Conservation (phyloP, 495 filamentous ascomycete species). For the Xylaria telfairii region DNA sequence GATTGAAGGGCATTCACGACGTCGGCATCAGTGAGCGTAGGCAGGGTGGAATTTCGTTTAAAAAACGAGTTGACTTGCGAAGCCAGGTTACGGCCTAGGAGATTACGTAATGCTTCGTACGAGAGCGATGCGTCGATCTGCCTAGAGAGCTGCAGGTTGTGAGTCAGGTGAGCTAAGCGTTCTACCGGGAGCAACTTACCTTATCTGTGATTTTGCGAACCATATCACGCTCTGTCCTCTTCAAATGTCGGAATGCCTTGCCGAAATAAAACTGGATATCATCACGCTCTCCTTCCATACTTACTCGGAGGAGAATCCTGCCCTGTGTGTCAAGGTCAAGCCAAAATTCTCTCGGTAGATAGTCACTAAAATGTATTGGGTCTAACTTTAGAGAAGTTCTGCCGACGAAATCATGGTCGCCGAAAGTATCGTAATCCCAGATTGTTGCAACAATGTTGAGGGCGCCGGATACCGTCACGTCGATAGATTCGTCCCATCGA, state of each 20-base stretch:
- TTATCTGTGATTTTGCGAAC: constrained; percentile 97
- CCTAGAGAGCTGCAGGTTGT: constrained; percentile 72
- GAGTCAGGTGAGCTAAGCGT: constrained; percentile 23
- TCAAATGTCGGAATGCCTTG: constrained; percentile 92
- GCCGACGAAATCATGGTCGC: constrained; percentile 97
- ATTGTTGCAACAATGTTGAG: constrained; percentile 95
- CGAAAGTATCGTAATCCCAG: constrained; percentile 98
- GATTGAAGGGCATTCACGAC: constrained; percentile 82
- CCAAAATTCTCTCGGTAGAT: constrained; percentile 94
- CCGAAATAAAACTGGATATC: constrained; percentile 99
- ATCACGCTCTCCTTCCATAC: constrained; percentile 98
- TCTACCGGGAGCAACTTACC: constrained; percentile 54
- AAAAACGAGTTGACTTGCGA: constrained; percentile 82
- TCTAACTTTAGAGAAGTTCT: constrained; percentile 94
- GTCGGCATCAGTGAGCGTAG: constrained; percentile 70
- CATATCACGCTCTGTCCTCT: constrained; percentile 97
- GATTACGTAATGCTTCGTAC: constrained; percentile 72
- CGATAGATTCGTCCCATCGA: constrained; percentile 95
- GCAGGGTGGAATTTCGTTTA: constrained; percentile 57
- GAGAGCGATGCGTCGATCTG: constrained; percentile 94
- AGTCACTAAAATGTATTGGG: constrained; percentile 93
- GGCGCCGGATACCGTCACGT: constrained; percentile 90
- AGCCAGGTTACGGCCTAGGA: constrained; percentile 79
- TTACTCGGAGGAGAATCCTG: constrained; percentile 83
- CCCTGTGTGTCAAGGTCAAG: constrained; percentile 96